phyloP scores from a whole-genome alignment of 2,329 filamentous ascomycete genomes.

The Beauveria sp. region DNA sequence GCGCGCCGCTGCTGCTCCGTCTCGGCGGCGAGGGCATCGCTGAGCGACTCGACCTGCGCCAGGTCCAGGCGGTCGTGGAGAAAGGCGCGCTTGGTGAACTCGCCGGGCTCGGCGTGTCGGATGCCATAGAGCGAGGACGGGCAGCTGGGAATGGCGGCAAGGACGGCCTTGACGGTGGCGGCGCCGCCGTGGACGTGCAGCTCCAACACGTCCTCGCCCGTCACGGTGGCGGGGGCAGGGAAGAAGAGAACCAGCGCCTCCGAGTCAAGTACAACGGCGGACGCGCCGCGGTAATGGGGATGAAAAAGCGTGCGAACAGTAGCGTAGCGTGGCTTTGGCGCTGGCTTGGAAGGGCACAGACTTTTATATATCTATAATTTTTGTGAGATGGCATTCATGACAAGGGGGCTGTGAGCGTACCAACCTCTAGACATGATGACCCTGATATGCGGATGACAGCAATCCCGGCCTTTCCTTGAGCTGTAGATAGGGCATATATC shows the following conservation, averaged over 20 bases:
- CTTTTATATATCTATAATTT: conserved; percentile 38
- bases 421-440: conserved; percentile 59
- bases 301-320: conserved; percentile 67
- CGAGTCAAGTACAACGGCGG: conserved; percentile 57
- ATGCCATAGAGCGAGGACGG: conserved; percentile 32
- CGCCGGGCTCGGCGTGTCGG: conserved; percentile 87
- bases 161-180: conserved; percentile 79
- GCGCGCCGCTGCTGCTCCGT: conserved; percentile 90
- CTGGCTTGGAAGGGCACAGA: conserved; percentile 40
- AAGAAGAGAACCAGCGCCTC: conserved; percentile 78
- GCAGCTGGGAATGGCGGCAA: conserved; percentile 64
- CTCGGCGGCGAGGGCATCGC: conserved; percentile 57
- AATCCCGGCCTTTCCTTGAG: conserved; percentile 78
- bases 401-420: conserved; percentile 13
- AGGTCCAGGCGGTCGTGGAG: conserved; percentile 78
- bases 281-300: conserved; percentile 20
- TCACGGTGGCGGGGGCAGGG: conserved; percentile 71
- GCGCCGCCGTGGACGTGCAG: conserved; percentile 89
- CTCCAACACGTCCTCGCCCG: conserved; percentile 87
- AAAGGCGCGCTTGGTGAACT: conserved; percentile 91
- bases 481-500: conserved; percentile 89
- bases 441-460: conserved; percentile 86
- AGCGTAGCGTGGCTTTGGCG: conserved; percentile 50
- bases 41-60: conserved; percentile 67
- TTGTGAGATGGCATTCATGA: not conserved